Conservation (phyloP, 2,329 filamentous ascomycete genomes). For the Apiospora kogelbergensis region DNA sequence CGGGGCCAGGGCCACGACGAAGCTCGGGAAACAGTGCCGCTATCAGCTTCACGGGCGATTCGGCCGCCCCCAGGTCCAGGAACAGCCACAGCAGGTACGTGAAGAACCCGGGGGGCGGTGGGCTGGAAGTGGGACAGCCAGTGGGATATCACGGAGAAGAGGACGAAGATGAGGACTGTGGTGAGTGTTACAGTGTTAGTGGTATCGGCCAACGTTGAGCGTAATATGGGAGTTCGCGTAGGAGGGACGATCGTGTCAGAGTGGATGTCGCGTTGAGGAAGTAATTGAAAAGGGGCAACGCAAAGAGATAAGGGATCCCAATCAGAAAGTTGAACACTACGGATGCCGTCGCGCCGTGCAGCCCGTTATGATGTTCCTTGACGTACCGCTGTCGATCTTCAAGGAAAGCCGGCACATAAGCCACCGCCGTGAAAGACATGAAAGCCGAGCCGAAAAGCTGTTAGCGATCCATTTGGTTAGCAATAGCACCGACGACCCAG, state of each 20-base stretch:
- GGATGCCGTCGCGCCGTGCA: constrained; percentile 74
- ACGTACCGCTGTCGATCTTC: constrained; percentile 73
- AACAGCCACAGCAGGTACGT: constrained; percentile 83
- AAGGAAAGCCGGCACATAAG: constrained; percentile 81
- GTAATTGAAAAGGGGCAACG: constrained; percentile 16
- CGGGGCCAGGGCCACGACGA: constrained; percentile 76
- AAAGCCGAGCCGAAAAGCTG: constrained; percentile 71
- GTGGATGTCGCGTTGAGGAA: too few species aligned
- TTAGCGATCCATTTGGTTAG: too few species aligned
- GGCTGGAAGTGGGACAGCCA: constrained; percentile 78
- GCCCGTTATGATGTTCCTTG: constrained; percentile 79
- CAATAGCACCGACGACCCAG: too few species aligned
- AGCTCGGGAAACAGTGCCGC: constrained; percentile 72
- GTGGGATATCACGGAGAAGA: constrained; percentile 77
- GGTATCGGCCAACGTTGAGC: too few species aligned
- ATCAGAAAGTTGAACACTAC: constrained; percentile 79
- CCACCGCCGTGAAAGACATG: constrained; percentile 80
- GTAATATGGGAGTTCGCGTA: too few species aligned
- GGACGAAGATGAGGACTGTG: constrained; percentile 68
- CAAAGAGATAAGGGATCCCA: constrained; percentile 75
- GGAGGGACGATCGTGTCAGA: too few species aligned
- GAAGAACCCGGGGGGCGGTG: constrained; percentile 66
- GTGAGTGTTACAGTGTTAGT: too few species aligned
- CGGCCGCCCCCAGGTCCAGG: constrained; percentile 78
- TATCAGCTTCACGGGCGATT: constrained; percentile 78